phyloP scores from a whole-genome alignment of 495 filamentous ascomycete species.

The Lentithecium fluviatile region DNA sequence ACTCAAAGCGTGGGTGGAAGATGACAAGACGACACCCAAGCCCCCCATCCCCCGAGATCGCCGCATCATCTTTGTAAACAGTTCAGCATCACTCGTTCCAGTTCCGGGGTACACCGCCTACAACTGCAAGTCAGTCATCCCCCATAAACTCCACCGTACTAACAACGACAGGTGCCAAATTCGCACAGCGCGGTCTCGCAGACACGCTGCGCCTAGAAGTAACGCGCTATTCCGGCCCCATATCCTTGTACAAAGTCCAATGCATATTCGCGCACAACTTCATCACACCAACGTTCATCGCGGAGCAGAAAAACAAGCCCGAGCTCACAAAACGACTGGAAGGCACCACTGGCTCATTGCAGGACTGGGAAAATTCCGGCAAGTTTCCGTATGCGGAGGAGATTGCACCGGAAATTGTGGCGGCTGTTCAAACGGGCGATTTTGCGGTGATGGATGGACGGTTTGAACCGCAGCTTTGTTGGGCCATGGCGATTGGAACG shows the following conservation, averaged over 20 bases:
- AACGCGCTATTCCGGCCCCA: slow-evolving; percentile 32
- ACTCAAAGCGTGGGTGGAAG: slow-evolving; percentile 25
- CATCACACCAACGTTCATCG: slow-evolving; percentile 38
- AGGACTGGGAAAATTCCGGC: background rate
- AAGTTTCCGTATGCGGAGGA: slow-evolving; percentile 18
- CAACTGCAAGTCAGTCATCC: slow-evolving; percentile 25
- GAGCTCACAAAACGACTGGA: slow-evolving; percentile 44
- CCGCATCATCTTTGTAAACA: slow-evolving; percentile 30
- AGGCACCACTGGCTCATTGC: slow-evolving; percentile 15
- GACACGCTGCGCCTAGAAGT: slow-evolving; percentile 46
- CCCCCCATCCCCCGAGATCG: background rate
- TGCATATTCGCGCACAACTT: no score
- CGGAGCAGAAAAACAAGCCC: slow-evolving; percentile 44
- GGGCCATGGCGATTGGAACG: no score
- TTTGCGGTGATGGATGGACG: slow-evolving; percentile 8
- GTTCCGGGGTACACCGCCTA: slow-evolving; percentile 45
- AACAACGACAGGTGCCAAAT: slow-evolving; percentile 38
- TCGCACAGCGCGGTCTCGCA: slow-evolving; percentile 41
- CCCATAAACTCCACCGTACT: no score
- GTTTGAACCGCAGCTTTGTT: slow-evolving; percentile 13
- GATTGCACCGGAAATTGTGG: slow-evolving; percentile 16
- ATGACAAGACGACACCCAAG: slow-evolving; percentile 1
- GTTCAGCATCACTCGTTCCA: slow-evolving; percentile 19
- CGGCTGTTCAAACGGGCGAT: slow-evolving; percentile 6
- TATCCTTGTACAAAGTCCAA: slow-evolving; percentile 30